Conservation (phyloP, 352 stramenopile genomes). For the Globisporangium viniferum region DNA sequence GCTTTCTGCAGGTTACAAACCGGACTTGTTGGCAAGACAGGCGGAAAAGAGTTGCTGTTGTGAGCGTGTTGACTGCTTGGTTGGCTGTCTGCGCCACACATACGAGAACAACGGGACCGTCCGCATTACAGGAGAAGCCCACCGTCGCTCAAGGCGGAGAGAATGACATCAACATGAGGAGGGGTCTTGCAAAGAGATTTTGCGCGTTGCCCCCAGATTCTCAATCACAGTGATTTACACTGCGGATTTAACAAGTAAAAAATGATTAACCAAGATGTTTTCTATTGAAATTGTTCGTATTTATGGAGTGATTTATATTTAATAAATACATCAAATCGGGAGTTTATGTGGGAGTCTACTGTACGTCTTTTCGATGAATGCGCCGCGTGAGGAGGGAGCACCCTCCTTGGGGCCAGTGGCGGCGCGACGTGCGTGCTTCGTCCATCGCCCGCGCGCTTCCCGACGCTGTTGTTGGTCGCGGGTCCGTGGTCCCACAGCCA, state of each 20-base stretch:
- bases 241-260: too few relatives aligned
- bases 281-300: neutral
- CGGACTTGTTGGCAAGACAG: neutral
- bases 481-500: neutral
- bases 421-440: constrained; percentile 1
- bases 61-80: neutral
- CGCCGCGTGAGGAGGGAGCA: neutral
- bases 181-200: neutral
- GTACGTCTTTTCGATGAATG: neutral
- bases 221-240: neutral
- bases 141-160: neutral
- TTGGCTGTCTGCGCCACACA: neutral
- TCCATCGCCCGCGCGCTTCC: constrained; percentile 2
- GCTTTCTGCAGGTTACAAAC: too few relatives aligned
- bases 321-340: too few relatives aligned
- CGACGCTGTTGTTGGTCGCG: constrained; percentile 1
- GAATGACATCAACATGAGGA: neutral
- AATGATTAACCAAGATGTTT: too few relatives aligned
- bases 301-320: neutral
- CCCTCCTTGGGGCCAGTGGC: neutral
- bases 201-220: neutral
- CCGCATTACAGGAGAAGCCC: neutral
- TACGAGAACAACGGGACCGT: neutral
- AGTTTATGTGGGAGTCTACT: neutral
- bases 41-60: neutral